phyloP scores from a whole-genome alignment of 2,329 filamentous ascomycete species.

The Zymoseptoria ardabiliae region DNA sequence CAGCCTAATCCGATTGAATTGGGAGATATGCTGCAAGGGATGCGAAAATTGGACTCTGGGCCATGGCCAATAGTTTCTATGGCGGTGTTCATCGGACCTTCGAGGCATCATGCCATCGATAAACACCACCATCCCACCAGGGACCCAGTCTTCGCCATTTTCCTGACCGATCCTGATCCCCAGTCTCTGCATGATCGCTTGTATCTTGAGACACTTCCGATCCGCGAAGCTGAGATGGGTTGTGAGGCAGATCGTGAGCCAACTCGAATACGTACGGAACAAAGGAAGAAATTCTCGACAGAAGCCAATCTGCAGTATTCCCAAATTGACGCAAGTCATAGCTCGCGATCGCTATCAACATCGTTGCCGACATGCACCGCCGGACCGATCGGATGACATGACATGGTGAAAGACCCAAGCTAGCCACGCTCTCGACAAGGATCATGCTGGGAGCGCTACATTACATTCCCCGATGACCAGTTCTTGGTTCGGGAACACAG shows the following conservation, averaged over 20 bases:
- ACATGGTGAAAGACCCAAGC: background rate
- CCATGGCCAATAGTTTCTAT: background rate
- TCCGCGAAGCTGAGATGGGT: too few relatives aligned
- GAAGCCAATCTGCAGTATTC: too few relatives aligned
- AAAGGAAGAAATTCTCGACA: too few relatives aligned
- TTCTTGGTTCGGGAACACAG: background rate
- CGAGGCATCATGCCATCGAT: background rate
- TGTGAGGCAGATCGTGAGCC: too few relatives aligned
- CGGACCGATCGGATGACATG: background rate
- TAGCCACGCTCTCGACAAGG: background rate
- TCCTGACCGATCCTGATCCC: background rate
- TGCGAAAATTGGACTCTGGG: background rate
- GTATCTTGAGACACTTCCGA: background rate
- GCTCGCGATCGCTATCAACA: background rate
- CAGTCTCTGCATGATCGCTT: background rate
- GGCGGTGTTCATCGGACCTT: background rate
- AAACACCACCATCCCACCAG: background rate
- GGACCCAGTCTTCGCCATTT: background rate
- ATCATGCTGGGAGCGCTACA: background rate
- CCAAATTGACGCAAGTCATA: background rate
- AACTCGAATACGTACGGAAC: too few relatives aligned
- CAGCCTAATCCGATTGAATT: background rate
- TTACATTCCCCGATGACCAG: background rate
- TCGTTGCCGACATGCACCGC: background rate
- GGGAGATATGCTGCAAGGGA: background rate